Percentiles rank a stretch among this genome's conserved stretches.
These are phyloP conservation scores for Cyclaneusma minus DNA, from an alignment of 2,329 filamentous ascomycete genomes.

Conservation along the genomic window DNA sequence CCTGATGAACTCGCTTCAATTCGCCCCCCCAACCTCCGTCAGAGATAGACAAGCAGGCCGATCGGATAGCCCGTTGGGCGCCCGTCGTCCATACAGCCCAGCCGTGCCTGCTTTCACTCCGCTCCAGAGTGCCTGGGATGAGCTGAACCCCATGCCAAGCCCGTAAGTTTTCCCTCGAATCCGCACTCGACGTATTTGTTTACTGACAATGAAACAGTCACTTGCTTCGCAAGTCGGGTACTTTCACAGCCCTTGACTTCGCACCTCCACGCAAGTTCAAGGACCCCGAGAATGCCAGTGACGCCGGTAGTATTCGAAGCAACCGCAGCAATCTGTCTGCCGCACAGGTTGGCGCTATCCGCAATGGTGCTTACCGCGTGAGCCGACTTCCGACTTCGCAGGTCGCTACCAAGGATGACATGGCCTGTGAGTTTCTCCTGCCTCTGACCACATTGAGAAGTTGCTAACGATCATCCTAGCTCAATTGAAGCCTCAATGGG, in stretches of 20 bases:
- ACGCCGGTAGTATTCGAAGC: conserved; percentile 50
- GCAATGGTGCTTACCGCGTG: conserved; percentile 53
- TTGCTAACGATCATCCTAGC: too few relatives aligned
- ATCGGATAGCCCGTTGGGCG: conserved; percentile 46
- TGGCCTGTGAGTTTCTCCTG: too few relatives aligned
- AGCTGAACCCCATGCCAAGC: conserved; percentile 72
- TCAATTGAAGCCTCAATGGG: conserved; percentile 24
- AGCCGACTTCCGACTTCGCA: conserved; percentile 49
- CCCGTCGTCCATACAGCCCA: conserved; percentile 60
- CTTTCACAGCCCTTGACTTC: conserved; percentile 69
- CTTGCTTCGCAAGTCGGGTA: conserved; percentile 58
- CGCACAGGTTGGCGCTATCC: conserved; percentile 41
- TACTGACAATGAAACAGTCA: conserved; percentile 33
- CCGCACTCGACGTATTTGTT: neutral
- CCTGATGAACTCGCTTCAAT: conserved; percentile 55
- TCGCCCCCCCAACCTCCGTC: conserved; percentile 61
- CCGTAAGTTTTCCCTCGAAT: conserved; percentile 48
- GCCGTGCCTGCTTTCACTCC: conserved; percentile 60
- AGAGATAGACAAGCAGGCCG: conserved; percentile 55
- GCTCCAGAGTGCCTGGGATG: conserved; percentile 70
- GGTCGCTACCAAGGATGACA: conserved; percentile 48
- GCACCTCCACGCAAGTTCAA: conserved; percentile 63
- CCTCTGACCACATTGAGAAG: too few relatives aligned
- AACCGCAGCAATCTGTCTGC: conserved; percentile 48
- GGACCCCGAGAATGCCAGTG: conserved; percentile 40